A percentile compares a stretch with the other conserved stretches of the same genome.
These are phyloP conservation scores for Teratosphaeria destructans DNA, from an alignment of 2,329 filamentous ascomycete genomes.

Conservation along the genomic window DNA sequence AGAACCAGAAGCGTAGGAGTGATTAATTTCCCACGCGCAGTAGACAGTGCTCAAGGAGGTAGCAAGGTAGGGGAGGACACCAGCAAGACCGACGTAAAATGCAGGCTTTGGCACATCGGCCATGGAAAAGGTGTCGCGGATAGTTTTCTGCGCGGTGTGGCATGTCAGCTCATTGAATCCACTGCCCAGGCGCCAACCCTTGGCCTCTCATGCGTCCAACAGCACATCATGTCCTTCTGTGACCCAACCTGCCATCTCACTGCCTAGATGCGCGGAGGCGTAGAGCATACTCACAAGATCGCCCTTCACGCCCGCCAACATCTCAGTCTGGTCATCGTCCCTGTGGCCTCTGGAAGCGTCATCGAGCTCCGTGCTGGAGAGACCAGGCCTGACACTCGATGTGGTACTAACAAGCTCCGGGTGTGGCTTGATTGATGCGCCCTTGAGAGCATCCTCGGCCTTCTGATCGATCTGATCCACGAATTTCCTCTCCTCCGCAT, in stretches of 20 bases:
- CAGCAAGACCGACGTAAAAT: constrained; percentile 41
- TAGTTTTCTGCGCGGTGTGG: constrained; percentile 29
- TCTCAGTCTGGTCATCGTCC: constrained; percentile 29
- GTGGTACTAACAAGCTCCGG: constrained; percentile 51
- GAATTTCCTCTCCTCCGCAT: constrained; percentile 1
- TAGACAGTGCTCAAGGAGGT: constrained; percentile 76
- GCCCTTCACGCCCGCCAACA: constrained; percentile 35
- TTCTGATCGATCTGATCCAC: constrained; percentile 40
- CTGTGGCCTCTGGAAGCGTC: constrained; percentile 13
- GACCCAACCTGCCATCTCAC: not conserved
- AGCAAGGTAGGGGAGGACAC: constrained; percentile 55
- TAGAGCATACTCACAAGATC: constrained; percentile 20
- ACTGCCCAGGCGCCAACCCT: not conserved
- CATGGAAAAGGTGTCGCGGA: constrained; percentile 40
- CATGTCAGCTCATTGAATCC: not conserved
- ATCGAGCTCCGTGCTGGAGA: constrained; percentile 26
- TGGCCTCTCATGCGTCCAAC: not conserved
- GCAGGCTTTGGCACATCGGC: constrained; percentile 36
- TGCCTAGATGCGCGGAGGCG: not conserved
- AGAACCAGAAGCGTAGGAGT: constrained; percentile 49
- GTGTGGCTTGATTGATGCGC: constrained; percentile 45
- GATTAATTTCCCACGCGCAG: constrained; percentile 73
- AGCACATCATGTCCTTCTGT: no score
- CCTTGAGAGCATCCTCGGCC: constrained; percentile 41
- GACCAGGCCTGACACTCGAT: constrained; percentile 39